Conservation (phyloP, 2,329 filamentous ascomycete genomes). For the Sporothrix pseudoabietina region DNA sequence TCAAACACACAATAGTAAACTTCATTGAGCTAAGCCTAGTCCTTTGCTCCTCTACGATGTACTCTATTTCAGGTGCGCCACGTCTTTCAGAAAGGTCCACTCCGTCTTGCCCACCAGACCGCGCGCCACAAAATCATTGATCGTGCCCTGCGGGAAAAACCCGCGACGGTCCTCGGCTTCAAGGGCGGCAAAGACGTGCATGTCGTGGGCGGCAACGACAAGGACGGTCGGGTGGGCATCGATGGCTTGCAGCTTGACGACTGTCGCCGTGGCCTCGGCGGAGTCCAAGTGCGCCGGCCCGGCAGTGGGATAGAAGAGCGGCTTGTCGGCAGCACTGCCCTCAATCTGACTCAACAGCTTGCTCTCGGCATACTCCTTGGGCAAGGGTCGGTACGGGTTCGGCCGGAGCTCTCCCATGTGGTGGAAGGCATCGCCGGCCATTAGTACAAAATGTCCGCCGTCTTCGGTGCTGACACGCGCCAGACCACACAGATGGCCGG, state of each 20-base stretch:
- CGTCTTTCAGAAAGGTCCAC: conserved; percentile 57
- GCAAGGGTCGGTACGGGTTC: conserved; percentile 29
- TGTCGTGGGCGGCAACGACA: conserved; percentile 53
- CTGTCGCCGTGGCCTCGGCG: conserved; percentile 44
- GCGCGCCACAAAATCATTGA: conserved; percentile 51
- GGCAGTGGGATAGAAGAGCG: conserved; percentile 41
- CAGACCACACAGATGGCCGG: conserved; percentile 46
- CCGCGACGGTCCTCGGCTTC: conserved; percentile 36
- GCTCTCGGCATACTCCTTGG: conserved; percentile 5
- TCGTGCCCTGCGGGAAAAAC: conserved; percentile 51
- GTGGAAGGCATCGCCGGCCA: conserved; percentile 45
- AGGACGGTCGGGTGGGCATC: conserved; percentile 51
- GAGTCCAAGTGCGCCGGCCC: conserved; percentile 37
- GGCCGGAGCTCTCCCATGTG: conserved; percentile 40
- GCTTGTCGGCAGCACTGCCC: conserved; percentile 36
- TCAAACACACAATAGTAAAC: background rate
- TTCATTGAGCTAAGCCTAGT: background rate
- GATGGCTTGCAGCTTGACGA: conserved; percentile 50
- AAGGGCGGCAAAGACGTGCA: conserved; percentile 45
- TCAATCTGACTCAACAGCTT: background rate
- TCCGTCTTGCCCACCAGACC: conserved; percentile 49
- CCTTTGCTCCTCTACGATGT: background rate
- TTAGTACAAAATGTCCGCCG: conserved; percentile 40
- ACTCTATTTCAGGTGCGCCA: conserved; percentile 35
- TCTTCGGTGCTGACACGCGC: conserved; percentile 43